phyloP scores from a whole-genome alignment of 371 early-diverging fungal genomes.

The Apophysomyces variabilis region DNA sequence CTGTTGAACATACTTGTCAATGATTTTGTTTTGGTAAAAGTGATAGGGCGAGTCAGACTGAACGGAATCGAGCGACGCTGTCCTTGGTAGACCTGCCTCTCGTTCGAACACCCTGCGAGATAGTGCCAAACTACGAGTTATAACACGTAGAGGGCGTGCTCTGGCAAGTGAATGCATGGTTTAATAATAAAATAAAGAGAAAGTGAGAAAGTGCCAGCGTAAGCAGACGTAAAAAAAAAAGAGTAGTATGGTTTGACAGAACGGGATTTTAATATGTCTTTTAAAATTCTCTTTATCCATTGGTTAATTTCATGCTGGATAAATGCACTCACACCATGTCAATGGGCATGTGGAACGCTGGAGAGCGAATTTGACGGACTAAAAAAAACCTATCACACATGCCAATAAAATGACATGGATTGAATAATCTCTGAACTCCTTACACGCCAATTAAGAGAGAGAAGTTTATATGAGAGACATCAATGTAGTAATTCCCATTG shows the following conservation, averaged over 20 bases:
- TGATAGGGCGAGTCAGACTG: constrained; percentile 62
- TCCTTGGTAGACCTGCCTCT: constrained; percentile 14
- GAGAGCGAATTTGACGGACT: too few relatives aligned
- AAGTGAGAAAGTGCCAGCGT: not conserved
- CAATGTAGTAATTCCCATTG: too few relatives aligned
- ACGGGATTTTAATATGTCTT: too few relatives aligned
- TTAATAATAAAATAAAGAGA: not conserved
- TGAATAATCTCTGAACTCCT: too few relatives aligned
- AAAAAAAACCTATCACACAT: too few relatives aligned
- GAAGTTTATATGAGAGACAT: too few relatives aligned
- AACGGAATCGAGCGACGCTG: constrained; percentile 26
- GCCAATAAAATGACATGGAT: too few relatives aligned
- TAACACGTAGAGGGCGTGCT: not conserved
- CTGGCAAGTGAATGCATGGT: not conserved
- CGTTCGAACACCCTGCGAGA: not conserved
- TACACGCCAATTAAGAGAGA: too few relatives aligned
- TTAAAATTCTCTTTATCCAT: too few relatives aligned
- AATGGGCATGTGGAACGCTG: too few relatives aligned
- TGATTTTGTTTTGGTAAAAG: constrained; percentile 90
- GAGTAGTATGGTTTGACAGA: not conserved
- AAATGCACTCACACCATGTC: too few relatives aligned
- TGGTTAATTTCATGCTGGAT: too few relatives aligned
- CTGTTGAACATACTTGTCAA: constrained; percentile 84
- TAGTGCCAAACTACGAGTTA: not conserved
- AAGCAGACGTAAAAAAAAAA: not conserved